Evolutionary conservation across 345 rosid genomes (phyloP).

Genomic region (Ricinus communis): DNA sequence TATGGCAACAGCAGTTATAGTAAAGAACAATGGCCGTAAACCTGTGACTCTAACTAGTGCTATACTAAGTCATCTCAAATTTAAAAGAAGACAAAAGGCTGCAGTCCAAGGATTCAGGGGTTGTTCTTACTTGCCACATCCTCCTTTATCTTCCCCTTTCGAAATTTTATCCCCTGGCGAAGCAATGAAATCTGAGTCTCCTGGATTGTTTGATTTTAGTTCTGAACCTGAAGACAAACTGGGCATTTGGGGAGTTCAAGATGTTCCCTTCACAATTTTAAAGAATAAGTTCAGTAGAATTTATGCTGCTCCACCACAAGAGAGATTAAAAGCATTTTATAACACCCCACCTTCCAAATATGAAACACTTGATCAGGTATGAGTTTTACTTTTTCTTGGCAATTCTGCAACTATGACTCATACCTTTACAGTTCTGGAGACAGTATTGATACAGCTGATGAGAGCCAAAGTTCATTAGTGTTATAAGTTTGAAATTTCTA

Average conservation of each 20-base stretch:
- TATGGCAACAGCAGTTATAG: constrained; percentile 71
- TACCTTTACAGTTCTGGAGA: too few relatives aligned
- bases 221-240: constrained; percentile 55
- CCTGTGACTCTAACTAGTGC: constrained; percentile 63
- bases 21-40: constrained; percentile 68
- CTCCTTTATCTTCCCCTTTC: constrained; percentile 75
- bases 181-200: constrained; percentile 72
- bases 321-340: constrained; percentile 64
- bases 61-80: constrained; percentile 67
- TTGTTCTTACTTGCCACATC: constrained; percentile 61
- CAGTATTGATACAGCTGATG: too few relatives aligned
- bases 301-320: constrained; percentile 72
- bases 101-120: constrained; percentile 65
- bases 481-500: too few relatives aligned
- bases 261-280: constrained; percentile 54
- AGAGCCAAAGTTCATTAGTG: too few relatives aligned
- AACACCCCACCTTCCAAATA: constrained; percentile 76
- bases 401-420: too few relatives aligned
- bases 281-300: constrained; percentile 65
- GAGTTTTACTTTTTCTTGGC: not conserved
- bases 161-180: constrained; percentile 74
- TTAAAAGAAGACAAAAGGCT: constrained; percentile 52
- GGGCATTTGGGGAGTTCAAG: constrained; percentile 67
- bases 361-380: constrained; percentile 93
- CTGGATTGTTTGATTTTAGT: constrained; percentile 57